These are phyloP conservation scores for Cenococcum geophilum DNA, from an alignment of 495 filamentous ascomycete genomes.

Conservation along the genomic window DNA sequence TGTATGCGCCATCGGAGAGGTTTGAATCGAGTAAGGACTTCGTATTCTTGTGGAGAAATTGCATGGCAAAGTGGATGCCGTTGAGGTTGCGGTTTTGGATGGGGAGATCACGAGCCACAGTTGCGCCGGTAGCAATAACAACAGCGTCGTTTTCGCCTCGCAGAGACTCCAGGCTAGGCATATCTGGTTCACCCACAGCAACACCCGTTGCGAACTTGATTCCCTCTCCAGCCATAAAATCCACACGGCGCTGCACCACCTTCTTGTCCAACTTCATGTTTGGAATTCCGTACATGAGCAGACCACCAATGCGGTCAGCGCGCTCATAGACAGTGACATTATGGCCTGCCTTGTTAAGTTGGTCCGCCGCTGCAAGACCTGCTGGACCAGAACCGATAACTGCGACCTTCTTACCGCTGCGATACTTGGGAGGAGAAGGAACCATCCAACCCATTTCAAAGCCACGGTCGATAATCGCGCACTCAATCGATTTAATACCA, in stretches of 20 bases:
- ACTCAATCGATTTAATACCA: conserved; percentile 99
- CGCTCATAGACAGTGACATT: conserved; percentile 92
- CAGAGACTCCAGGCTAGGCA: conserved; percentile 66
- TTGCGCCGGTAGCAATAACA: conserved; percentile 93
- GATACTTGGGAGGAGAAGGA: conserved; percentile 68
- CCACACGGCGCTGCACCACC: conserved; percentile 89
- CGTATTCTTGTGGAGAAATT: conserved; percentile 97
- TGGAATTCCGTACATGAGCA: conserved; percentile 98
- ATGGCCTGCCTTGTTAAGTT: conserved; percentile 93
- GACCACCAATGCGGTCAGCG: conserved; percentile 83
- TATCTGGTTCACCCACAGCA: conserved; percentile 75
- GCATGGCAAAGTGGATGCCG: conserved; percentile 97
- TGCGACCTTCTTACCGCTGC: conserved; percentile 86
- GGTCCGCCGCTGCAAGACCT: conserved; percentile 87
- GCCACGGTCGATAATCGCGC: conserved; percentile 97
- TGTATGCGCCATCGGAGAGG: conserved; percentile 79
- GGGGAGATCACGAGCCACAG: conserved; percentile 91
- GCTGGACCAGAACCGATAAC: conserved; percentile 93
- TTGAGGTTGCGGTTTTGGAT: conserved; percentile 86
- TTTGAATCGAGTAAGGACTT: conserved; percentile 95
- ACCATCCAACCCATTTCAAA: conserved; percentile 99
- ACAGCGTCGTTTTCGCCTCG: conserved; percentile 76
- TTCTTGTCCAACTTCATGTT: conserved; percentile 99
- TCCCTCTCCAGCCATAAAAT: conserved; percentile 94
- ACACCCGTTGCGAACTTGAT: conserved; percentile 74